Base-by-base conservation (phyloP, 345 rosid genomes). In the Lumnitzera littorea region DNA sequence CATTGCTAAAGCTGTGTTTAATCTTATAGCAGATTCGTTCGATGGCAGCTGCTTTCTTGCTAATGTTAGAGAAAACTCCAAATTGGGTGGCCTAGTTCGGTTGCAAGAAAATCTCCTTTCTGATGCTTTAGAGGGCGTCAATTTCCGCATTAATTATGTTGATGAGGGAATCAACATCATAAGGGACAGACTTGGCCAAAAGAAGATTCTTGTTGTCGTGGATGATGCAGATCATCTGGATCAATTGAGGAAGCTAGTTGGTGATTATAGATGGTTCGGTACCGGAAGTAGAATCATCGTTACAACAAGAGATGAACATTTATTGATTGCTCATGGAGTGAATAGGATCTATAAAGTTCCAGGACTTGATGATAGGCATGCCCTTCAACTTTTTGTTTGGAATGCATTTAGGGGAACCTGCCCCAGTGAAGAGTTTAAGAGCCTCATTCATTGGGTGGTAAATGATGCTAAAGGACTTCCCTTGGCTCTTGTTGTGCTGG, bases 31-130 rank as follows among this genome's bases (percentile, higher is more conserved):
- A 11, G 9, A 51, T 41, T n/a, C 20, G 0, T 85, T 80, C 53
- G 73, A 80, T 12, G 69, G 72, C 24, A 52, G 51, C 2, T 64
- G 64, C 66, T 73, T 83, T 10, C 51, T 75, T 1, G 59, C 54
- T 15, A 75, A 77, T 59, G 84, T 79, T 24, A 64, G 76, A 61
- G 75, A 70, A 58, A 65, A 8, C 13, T 59, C 54, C 16, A 12
- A 12, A 36, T 24, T 2, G 1, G 24, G 50, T 29, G 59, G 54
- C 51, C 31, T 67, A 14, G 25, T n/a, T 2, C 15, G 13, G 10
- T 27, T 75, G 0, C 71, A 68, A 62, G 53, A 75, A n/a, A 8
- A 13, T 15, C 67, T 75, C 31, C 66, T 75, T 46, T 53, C n/a
- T 27, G 54, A 64, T 5, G 12, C 15, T 12, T 2, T 60, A 11